Evolutionary conservation across 257 asterid genomes (phyloP), one percentile per base, ranked within the genome.

Genomic region (Paulownia fortunei): DNA sequence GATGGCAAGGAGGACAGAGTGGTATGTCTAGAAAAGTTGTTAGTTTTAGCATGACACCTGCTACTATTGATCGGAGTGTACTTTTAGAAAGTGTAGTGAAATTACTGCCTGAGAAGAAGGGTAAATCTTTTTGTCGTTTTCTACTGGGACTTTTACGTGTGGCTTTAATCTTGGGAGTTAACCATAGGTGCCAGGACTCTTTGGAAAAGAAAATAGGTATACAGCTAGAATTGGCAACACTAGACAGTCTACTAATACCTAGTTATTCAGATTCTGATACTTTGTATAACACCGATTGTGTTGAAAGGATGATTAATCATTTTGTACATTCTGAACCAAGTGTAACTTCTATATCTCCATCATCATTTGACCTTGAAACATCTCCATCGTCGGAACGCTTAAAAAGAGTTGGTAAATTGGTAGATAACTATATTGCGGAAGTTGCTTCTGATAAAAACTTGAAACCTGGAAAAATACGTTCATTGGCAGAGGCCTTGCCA

Each of bases 401-500:
- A 84, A 88, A 74, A 73, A 87, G 88, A 80, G 98, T 91, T 76
- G 97, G 94, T 3, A 96, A 88, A 87, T 81, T 96, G 88, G 87
- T 93, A 15, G 99, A 96, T 79, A 84, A 79, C 65, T 96, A 94
- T 71, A 76, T 96, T 32, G 97, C 98, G 0, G 99, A 96, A 83
- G 86, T 94, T 79, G 99, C 99, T 84, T 93, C 97, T 67, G 99
- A 96, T 73, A 91, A 90, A 52, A 92, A 88, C 87, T 85, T 94
- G 89, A 94, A 96, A 82, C 97, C 94, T 6, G 90, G 82, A 72
- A 91, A 92, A 73, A 46, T 94, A 5, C 97, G 87, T 46, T 74
- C 83, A 0, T 84, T 96, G 84, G 98, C 96, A 6, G 96, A 88
- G 84, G 90, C 91, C 34, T 84, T 96, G 81, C 98, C 99, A 12